These are phyloP conservation scores for Lunularia cruciata DNA, from an alignment of 225 moss, liverwort and hornwort species.

Conservation along the genomic window DNA sequence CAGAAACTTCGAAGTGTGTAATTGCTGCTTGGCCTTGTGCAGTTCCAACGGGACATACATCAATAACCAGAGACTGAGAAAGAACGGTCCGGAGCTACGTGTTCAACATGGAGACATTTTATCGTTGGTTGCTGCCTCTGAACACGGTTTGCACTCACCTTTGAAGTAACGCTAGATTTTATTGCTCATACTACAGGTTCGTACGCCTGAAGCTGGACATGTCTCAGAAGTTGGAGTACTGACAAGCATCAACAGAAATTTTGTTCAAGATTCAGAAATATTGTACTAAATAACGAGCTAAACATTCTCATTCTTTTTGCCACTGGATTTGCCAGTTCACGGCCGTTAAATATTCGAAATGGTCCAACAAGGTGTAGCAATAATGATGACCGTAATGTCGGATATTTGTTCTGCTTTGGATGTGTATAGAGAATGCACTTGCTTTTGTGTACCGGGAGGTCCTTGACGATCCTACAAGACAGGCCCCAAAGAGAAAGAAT, in stretches of 20 bases:
- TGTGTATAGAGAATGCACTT: conserved; percentile 74
- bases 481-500: conserved; percentile 68
- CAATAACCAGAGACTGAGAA: conserved; percentile 46
- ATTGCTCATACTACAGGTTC: no score
- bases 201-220: no score
- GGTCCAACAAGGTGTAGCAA: not conserved
- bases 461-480: conserved; percentile 45
- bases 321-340: no score
- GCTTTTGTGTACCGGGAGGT: conserved; percentile 85
- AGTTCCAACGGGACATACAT: conserved; percentile 56
- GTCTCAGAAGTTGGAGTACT: no score
- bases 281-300: no score
- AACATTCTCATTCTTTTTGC: no score
- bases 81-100: conserved; percentile 46
- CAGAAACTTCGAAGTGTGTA: no score
- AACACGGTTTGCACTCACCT: conserved; percentile 74
- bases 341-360: not conserved
- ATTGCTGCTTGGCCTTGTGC: not conserved
- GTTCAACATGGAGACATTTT: conserved; percentile 53
- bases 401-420: no score
- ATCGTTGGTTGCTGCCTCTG: conserved; percentile 45
- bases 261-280: no score
- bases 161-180: no score
- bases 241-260: no score
- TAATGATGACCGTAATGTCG: no score